phyloP scores from a whole-genome alignment of 2,329 filamentous ascomycete species.

The Fusarium subtropicale region DNA sequence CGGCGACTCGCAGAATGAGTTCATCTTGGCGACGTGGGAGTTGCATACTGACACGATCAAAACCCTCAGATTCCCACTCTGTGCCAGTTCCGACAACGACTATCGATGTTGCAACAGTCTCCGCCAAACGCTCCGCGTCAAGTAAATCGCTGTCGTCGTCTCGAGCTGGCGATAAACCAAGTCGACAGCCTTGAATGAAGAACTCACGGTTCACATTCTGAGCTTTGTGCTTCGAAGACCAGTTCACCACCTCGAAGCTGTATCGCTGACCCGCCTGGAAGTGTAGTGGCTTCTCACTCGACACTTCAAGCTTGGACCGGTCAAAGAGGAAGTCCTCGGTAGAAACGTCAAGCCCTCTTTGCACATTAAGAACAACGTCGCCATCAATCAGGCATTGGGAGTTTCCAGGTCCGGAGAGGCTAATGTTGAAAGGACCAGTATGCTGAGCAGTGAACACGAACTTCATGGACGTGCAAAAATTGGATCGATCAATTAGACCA shows the following conservation, averaged over 20 bases:
- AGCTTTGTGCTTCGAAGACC: background rate
- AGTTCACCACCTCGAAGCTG: background rate
- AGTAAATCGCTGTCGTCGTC: background rate
- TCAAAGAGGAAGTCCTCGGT: background rate
- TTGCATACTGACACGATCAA: background rate
- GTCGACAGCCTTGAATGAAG: background rate
- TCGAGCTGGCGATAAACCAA: background rate
- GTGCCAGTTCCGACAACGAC: background rate
- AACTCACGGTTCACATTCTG: background rate
- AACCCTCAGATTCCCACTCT: constrained; percentile 1
- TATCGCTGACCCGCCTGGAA: background rate
- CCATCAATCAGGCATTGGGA: background rate
- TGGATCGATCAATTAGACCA: background rate
- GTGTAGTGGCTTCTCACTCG: background rate
- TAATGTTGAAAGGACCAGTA: background rate
- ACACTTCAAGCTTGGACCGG: background rate
- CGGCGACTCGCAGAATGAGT: background rate
- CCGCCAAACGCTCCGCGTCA: background rate
- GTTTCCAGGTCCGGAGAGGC: background rate
- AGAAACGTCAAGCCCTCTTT: background rate
- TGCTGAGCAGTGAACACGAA: background rate
- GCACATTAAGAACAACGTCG: background rate
- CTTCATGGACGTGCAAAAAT: background rate
- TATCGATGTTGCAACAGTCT: background rate
- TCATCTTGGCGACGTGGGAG: background rate